Evolutionary conservation across 768 basidiomycete species (phyloP).

Genomic region (Mycena vitilis): DNA sequence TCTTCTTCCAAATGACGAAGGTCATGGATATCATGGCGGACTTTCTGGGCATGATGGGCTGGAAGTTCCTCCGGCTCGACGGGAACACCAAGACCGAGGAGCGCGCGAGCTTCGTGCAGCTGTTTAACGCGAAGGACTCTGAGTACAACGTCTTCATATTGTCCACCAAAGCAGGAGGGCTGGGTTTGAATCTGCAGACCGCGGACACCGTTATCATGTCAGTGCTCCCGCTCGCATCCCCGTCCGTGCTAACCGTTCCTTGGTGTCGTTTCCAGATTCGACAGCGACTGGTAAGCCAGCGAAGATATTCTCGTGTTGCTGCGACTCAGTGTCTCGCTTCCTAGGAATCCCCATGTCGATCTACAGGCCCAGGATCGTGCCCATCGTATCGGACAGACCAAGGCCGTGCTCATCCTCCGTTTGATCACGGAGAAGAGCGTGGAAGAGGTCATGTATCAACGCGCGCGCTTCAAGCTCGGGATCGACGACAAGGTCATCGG

Average conservation of each 20-base stretch:
- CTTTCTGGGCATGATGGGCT: conserved; percentile 87
- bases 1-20: conserved; percentile 99
- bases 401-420: conserved; percentile 94
- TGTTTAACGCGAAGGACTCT: conserved; percentile 89
- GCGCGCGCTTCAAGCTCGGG: conserved; percentile 95
- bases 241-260: conserved; percentile 22
- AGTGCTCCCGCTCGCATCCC: conserved; percentile 42
- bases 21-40: conserved; percentile 99
- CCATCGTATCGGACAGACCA: conserved; percentile 99
- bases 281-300: conserved; percentile 72
- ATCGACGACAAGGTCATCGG: conserved; percentile 99
- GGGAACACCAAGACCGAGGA: conserved; percentile 97
- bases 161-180: conserved; percentile 92
- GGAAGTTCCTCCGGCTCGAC: conserved; percentile 90
- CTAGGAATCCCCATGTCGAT: conserved; percentile 97
- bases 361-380: conserved; percentile 99
- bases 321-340: conserved; percentile 34
- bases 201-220: conserved; percentile 97
- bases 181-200: conserved; percentile 94
- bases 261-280: conserved; percentile 62
- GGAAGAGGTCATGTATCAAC: conserved; percentile 96
- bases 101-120: conserved; percentile 85
- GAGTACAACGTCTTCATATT: conserved; percentile 93
- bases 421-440: conserved; percentile 99
- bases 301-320: neutral